These are phyloP conservation scores for Eimeria necatrix DNA, from an alignment of 169 alveolate species.

Conservation along the genomic window DNA sequence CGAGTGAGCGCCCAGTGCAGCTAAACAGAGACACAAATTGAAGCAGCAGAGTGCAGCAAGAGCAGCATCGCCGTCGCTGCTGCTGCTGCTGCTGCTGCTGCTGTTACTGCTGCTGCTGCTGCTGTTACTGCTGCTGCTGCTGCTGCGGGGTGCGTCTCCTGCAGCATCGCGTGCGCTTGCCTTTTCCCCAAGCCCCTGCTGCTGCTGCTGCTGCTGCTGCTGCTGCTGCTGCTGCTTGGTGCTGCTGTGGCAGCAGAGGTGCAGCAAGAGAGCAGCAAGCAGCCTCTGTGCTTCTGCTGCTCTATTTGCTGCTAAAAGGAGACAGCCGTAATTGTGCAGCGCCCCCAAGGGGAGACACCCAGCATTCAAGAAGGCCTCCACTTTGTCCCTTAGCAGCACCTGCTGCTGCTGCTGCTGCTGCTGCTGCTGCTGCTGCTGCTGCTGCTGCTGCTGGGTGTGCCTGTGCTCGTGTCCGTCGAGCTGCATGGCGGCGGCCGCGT, in stretches of 20 bases:
- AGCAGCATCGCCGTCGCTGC: not conserved
- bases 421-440: not conserved
- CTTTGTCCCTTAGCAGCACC: not conserved
- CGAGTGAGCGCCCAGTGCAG: slow-evolving; percentile 22
- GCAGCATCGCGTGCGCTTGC: not conserved
- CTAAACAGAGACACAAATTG: slow-evolving; percentile 16
- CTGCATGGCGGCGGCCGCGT: not conserved
- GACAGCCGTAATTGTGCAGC: slow-evolving; percentile 13
- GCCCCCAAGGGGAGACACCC: not conserved
- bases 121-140: too few relatives aligned
- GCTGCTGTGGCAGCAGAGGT: slow-evolving; percentile 8
- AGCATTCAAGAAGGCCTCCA: not conserved
- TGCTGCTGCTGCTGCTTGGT: slow-evolving; percentile 36
- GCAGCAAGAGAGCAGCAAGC: slow-evolving; percentile 18
- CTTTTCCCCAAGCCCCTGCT: not conserved
- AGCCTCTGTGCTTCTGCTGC: not conserved
- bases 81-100: slow-evolving; percentile 14
- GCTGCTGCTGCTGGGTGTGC: not conserved
- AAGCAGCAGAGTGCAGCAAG: slow-evolving; percentile 4
- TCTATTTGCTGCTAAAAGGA: slow-evolving; percentile 34
- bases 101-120: too few relatives aligned
- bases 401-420: slow-evolving; percentile 32
- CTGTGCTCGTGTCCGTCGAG: not conserved
- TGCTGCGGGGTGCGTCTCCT: not conserved
- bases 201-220: slow-evolving; percentile 23